phyloP scores from a whole-genome alignment of 225 moss, liverwort and hornwort species.

The Physcomitrellopsis africana region DNA sequence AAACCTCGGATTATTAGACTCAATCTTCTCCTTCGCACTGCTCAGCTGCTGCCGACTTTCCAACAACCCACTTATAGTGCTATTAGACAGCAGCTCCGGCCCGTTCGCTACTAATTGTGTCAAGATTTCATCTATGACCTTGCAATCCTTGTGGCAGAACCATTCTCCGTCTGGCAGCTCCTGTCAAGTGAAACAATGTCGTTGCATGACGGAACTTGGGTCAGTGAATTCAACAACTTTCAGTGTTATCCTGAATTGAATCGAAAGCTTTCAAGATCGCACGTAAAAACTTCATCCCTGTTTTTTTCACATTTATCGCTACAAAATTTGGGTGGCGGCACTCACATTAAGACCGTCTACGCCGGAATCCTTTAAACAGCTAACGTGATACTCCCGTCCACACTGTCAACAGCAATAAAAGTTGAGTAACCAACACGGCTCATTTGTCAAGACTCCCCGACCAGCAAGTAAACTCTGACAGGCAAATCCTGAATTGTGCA shows the following conservation, averaged over 20 bases:
- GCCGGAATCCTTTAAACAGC: constrained; percentile 81
- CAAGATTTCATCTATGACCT: constrained; percentile 70
- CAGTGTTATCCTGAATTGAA: background rate
- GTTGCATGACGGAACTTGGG: background rate
- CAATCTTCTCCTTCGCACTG: constrained; percentile 42
- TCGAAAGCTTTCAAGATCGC: background rate
- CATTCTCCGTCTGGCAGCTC: constrained; percentile 82
- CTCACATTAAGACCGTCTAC: constrained; percentile 79
- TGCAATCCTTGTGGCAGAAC: constrained; percentile 79
- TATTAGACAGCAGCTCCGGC: constrained; percentile 64
- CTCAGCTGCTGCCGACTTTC: constrained; percentile 48
- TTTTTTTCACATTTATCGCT: background rate
- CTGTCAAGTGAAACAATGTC: constrained; percentile 34
- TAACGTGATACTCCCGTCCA: constrained; percentile 91
- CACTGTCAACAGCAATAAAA: constrained; percentile 61
- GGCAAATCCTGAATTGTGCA: constrained; percentile 7
- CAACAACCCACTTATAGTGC: constrained; percentile 68
- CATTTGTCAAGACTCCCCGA: background rate
- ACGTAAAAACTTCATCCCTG: background rate
- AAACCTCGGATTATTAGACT: constrained; percentile 52
- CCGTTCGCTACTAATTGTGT: constrained; percentile 72
- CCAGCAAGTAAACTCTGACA: background rate
- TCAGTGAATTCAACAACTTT: background rate
- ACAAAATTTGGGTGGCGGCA: constrained; percentile 8
- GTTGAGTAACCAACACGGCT: constrained; percentile 19